These are phyloP conservation scores for Lathyrus oleraceus DNA, from an alignment of 306 rosid genomes.

Conservation along the genomic window DNA sequence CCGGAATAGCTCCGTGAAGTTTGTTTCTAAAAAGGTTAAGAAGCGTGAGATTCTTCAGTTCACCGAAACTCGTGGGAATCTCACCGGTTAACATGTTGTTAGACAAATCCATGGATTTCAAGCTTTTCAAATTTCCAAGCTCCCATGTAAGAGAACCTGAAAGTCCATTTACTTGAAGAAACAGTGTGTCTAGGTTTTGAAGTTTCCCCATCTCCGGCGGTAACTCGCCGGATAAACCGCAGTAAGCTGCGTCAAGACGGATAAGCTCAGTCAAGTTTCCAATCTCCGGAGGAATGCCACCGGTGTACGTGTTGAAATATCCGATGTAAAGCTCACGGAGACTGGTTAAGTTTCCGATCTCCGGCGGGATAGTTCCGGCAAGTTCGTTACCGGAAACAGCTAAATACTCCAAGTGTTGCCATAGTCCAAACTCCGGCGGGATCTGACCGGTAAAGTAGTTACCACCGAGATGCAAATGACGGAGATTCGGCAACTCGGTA, in stretches of 20 bases:
- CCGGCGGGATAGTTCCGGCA: slow-evolving; percentile 65
- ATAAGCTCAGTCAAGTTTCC: slow-evolving; percentile 73
- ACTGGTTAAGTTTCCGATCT: slow-evolving; percentile 67
- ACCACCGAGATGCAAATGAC: slow-evolving; percentile 86
- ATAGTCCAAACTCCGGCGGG: slow-evolving; percentile 72
- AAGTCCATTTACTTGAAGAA: slow-evolving; percentile 88
- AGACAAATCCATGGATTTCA: slow-evolving; percentile 91
- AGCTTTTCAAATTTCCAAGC: slow-evolving; percentile 65
- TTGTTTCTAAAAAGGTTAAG: slow-evolving; percentile 78
- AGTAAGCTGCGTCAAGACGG: slow-evolving; percentile 80
- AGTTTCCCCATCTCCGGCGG: slow-evolving; percentile 73
- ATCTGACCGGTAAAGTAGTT: slow-evolving; percentile 77
- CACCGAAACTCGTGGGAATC: slow-evolving; percentile 65
- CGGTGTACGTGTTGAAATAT: slow-evolving; percentile 62
- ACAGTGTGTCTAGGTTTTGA: slow-evolving; percentile 78
- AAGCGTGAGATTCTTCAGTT: slow-evolving; percentile 73
- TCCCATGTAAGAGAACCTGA: slow-evolving; percentile 70
- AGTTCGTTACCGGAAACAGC: slow-evolving; percentile 91
- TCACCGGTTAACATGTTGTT: slow-evolving; percentile 74
- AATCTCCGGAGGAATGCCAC: slow-evolving; percentile 77
- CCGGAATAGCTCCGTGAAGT: slow-evolving; percentile 93
- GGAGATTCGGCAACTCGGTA: slow-evolving; percentile 52
- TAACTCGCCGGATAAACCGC: slow-evolving; percentile 76
- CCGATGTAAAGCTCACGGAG: slow-evolving; percentile 86
- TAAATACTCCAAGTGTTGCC: slow-evolving; percentile 61